A percentile compares a stretch with the other conserved stretches of the same genome.
Conservation (phyloP, 495 filamentous ascomycete species). For the Barbatosphaeria neglecta region DNA sequence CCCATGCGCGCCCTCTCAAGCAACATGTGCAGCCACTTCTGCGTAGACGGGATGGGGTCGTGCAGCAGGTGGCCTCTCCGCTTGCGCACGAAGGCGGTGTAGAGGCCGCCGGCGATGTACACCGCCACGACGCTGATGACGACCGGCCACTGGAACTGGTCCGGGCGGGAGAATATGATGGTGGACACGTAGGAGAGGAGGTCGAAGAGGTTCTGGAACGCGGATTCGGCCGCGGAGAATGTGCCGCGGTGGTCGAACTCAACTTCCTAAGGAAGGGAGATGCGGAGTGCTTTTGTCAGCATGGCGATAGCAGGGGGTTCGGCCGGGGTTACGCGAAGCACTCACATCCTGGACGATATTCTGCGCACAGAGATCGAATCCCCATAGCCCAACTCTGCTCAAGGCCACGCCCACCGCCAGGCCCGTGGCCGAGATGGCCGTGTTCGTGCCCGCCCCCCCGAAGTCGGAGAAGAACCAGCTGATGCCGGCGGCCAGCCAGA, state of each 20-base stretch:
- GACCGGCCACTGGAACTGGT: conserved; percentile 50
- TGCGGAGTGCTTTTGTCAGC: too few relatives aligned
- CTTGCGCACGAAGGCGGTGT: conserved; percentile 43
- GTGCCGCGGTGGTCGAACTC: conserved; percentile 35
- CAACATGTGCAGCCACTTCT: not conserved
- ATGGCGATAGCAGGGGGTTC: not conserved
- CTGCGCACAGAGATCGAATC: conserved; percentile 56
- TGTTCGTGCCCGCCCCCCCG: not conserved
- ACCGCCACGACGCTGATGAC: conserved; percentile 44
- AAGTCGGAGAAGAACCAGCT: conserved; percentile 26
- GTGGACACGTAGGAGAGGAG: conserved; percentile 50
- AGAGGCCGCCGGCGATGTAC: conserved; percentile 34
- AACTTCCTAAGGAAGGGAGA: conserved; percentile 33
- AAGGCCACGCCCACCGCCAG: conserved; percentile 41
- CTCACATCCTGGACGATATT: conserved; percentile 53
- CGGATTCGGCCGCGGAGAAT: conserved; percentile 51
- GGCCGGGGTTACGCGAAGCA: not conserved
- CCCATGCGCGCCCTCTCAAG: not conserved
- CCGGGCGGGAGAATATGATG: conserved; percentile 43
- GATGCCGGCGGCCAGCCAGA: conserved; percentile 32
- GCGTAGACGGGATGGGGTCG: not conserved
- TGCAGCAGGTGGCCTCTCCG: conserved; percentile 56
- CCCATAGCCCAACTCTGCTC: conserved; percentile 55
- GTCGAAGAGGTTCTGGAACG: conserved; percentile 56
- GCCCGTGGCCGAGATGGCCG: conserved; percentile 24